phyloP scores from a whole-genome alignment of 805 yeast genomes.

The Ogataea polymorpha region DNA sequence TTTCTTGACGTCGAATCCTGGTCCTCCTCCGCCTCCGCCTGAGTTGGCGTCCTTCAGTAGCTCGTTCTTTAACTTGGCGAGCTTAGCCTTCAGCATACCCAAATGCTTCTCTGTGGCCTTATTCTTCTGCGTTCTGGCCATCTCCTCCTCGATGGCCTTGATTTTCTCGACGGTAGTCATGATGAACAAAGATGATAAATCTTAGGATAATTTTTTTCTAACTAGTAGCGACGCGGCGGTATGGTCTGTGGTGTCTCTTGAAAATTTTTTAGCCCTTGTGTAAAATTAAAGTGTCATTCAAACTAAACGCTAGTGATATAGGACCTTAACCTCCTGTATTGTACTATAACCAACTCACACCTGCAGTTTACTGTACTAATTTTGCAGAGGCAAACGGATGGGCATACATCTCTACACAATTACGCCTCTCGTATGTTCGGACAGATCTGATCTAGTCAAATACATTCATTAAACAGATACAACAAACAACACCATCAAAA shows the following conservation, averaged over 20 bases:
- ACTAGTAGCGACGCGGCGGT: conserved; percentile 13
- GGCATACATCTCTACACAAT: conserved; percentile 7
- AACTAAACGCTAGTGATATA: conserved; percentile 1
- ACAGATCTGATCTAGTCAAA: conserved; percentile 10
- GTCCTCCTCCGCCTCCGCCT: conserved; percentile 88
- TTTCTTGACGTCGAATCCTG: conserved; percentile 97
- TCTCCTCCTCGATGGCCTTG: conserved; percentile 91
- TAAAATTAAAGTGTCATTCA: not conserved
- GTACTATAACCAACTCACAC: not conserved
- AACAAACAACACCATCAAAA: conserved; percentile 21
- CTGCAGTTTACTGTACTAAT: not conserved
- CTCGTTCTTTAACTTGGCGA: conserved; percentile 93
- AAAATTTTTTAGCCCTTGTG: conserved; percentile 16
- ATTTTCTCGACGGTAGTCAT: conserved; percentile 75
- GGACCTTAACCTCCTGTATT: conserved; percentile 4
- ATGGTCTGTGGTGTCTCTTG: conserved; percentile 18
- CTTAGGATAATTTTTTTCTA: conserved; percentile 1
- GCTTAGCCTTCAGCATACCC: conserved; percentile 95
- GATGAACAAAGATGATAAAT: conserved; percentile 18
- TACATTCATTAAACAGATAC: conserved; percentile 7
- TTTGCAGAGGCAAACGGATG: conserved; percentile 11
- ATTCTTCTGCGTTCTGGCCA: conserved; percentile 97
- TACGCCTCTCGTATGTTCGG: conserved; percentile 17
- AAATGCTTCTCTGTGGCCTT: conserved; percentile 96
- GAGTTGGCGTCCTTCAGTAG: conserved; percentile 67